phyloP scores from a whole-genome alignment of 208 protist species.

The Balamuthia mandrillaris region DNA sequence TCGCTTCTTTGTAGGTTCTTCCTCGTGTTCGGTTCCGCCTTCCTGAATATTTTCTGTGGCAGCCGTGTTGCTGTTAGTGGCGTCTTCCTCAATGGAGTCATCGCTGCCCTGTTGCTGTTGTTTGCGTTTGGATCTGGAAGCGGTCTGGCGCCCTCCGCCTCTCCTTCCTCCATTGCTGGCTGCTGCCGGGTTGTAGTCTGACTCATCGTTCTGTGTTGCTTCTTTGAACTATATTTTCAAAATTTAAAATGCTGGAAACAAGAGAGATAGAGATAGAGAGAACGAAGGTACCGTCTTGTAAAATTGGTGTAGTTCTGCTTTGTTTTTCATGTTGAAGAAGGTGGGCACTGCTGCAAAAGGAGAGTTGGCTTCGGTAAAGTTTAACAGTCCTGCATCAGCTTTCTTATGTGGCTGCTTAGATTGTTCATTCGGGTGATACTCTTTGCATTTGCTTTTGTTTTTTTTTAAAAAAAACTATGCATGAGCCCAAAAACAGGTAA shows the following conservation, averaged over 20 bases:
- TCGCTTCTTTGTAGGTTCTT: too few relatives aligned
- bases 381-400: not conserved
- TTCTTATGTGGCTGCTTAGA: slow-evolving; percentile 5
- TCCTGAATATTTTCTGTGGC: too few relatives aligned
- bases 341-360: not conserved
- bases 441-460: not conserved
- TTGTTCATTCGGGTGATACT: not conserved
- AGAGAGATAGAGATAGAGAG: not conserved
- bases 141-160: too few relatives aligned
- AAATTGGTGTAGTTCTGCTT: not conserved
- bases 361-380: not conserved
- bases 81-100: too few relatives aligned
- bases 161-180: too few relatives aligned
- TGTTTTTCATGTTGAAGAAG: slow-evolving; percentile 11
- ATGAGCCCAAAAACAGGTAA: not conserved
- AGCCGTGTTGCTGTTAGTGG: too few relatives aligned
- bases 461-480: not conserved
- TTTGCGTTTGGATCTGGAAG: too few relatives aligned
- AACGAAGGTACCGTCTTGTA: slow-evolving; percentile 23
- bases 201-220: slow-evolving; percentile 14
- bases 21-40: too few relatives aligned
- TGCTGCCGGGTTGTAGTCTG: slow-evolving; percentile 24
- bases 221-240: not conserved
- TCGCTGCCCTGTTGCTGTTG: too few relatives aligned
- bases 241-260: not conserved